Evolutionary conservation across 1,284 basidiomycete species (phyloP), one percentile per base, ranked within the genome.

Genomic region (Cryptococcus sp.): DNA sequence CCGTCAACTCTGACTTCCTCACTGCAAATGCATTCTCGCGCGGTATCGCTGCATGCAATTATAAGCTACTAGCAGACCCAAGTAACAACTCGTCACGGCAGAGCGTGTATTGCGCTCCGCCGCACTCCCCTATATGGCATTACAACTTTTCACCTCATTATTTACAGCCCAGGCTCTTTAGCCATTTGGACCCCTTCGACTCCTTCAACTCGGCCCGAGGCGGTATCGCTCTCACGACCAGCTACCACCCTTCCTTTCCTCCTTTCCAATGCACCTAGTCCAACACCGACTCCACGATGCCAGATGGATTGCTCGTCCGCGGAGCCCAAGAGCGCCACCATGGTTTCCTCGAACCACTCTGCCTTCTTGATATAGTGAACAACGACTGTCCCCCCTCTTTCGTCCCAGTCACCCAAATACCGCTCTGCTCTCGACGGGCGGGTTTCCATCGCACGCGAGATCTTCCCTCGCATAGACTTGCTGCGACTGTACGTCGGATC

Each of bases 281-380:
- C 65, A 11, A 48, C 61, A 5, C 60, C 60, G 15, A 59, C 62
- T 38, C 65, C 67, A 16, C 50, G 45, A 54, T 66, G 66, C 62
- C 65, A 61, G 5, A 57, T 60, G 25, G 38, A 47, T 50, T 61
- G 60, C 49, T 67, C 78, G 57, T 90, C 88, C 15, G 87, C 84
- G 7, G 87, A 84, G 42, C 91, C 91, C 31, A 97, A 81, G 20
- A 98, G 80, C 20, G 92, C 93, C 17, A 93, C 79, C 16, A 91
- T 90, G 1, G 95, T 91, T 81, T 99, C 95, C 65, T 92, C 78
- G 79, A 92, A 98, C 95, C 94, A 99, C 80, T 91, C 88, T 68
- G 91, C 87, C 76, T 92, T 89, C 85, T 98, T 99, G 81, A 98
- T 88, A 75, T 91, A 98, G 80, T 99, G 95, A 47, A 99, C 93